Evolutionary conservation across 2,329 filamentous ascomycete species (phyloP).

Genomic region (Penicillium corylophilum): DNA sequence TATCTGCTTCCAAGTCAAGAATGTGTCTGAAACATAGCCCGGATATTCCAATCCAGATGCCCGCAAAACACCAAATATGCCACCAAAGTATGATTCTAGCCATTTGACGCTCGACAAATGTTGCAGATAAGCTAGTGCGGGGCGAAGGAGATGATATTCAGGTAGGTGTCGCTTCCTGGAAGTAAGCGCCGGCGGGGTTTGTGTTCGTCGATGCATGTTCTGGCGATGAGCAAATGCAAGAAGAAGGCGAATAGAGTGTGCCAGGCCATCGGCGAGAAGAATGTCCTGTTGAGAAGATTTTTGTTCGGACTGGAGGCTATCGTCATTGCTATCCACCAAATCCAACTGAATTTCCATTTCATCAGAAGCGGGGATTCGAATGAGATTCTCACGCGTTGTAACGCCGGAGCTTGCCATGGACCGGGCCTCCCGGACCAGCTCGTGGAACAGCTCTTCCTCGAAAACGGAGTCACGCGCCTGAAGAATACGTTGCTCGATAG

Average conservation of each 20-base stretch:
- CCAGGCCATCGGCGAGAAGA: constrained; percentile 63
- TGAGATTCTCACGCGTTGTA: constrained; percentile 57
- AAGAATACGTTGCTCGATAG: constrained; percentile 38
- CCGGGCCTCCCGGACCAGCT: constrained; percentile 79
- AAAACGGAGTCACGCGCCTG: constrained; percentile 53
- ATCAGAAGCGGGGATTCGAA: constrained; percentile 57
- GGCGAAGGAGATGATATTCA: constrained; percentile 59
- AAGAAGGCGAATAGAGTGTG: constrained; percentile 69
- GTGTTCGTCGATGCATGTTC: constrained; percentile 65
- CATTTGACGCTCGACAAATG: constrained; percentile 44
- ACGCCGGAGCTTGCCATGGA: constrained; percentile 70
- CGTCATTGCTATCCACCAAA: constrained; percentile 59
- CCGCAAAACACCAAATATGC: constrained; percentile 32
- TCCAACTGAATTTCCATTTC: constrained; percentile 64
- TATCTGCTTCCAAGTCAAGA: constrained; percentile 25
- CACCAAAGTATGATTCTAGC: constrained; percentile 34
- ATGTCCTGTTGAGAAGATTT: constrained; percentile 25
- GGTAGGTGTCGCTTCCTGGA: constrained; percentile 50
- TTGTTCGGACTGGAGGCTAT: constrained; percentile 29
- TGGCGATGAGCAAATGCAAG: constrained; percentile 76
- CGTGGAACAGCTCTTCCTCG: constrained; percentile 80
- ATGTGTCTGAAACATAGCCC: constrained; percentile 26
- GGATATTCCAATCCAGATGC: constrained; percentile 32
- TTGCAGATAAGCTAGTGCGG: constrained; percentile 55
- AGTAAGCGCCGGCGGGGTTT: constrained; percentile 59